These are phyloP conservation scores for Quercus ilex DNA, from an alignment of 306 rosid genomes.

Conservation along the genomic window DNA sequence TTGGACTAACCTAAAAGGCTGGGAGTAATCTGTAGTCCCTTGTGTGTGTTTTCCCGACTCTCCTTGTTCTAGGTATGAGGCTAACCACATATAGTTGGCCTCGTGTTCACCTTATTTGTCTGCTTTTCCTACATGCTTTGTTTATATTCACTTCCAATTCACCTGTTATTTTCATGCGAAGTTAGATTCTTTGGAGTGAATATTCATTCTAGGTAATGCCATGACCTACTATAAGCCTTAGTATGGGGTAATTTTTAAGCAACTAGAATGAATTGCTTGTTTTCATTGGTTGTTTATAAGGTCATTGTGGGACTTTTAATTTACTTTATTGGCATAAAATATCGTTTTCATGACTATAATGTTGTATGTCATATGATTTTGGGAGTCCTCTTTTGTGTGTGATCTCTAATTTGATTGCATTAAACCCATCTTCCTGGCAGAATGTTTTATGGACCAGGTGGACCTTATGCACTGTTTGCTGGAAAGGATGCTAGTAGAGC, in stretches of 20 bases:
- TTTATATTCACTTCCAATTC: background rate
- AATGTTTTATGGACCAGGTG: conserved; percentile 97
- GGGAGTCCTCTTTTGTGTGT: background rate
- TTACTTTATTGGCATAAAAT: background rate
- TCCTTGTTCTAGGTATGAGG: background rate
- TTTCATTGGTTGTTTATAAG: background rate
- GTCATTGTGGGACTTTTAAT: background rate
- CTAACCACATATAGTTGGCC: background rate
- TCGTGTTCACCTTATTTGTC: background rate
- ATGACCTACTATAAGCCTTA: background rate
- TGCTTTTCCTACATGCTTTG: background rate
- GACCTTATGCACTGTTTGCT: conserved; percentile 92
- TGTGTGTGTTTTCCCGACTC: background rate
- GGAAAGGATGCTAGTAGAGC: conserved; percentile 99
- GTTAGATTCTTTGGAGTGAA: no score
- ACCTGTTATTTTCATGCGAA: background rate
- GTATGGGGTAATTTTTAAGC: background rate
- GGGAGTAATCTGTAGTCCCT: background rate
- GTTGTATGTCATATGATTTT: background rate
- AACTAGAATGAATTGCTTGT: background rate
- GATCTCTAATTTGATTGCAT: conserved; percentile 3
- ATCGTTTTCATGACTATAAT: background rate
- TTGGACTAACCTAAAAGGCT: background rate
- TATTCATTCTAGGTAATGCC: background rate
- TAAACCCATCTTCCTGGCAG: conserved; percentile 34